Percentiles rank a stretch among this genome's conserved stretches.
These are phyloP conservation scores for peach (Prunus persica) DNA, from an alignment of 306 rosid genomes.

Conservation along the genomic window Prunus_persica_NCBIv2 NC_034012.1:1814501-1815000, in stretches of 20 bases:
- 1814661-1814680: not conserved
- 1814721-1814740: not conserved
- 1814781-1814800: constrained; percentile 15
- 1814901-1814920: not conserved
- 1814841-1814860: constrained; percentile 29
- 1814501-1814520: not conserved
- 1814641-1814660: not conserved
- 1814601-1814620: constrained; percentile 31
- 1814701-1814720: not conserved
- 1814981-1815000: not conserved
- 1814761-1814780: not conserved
- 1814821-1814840: constrained; percentile 25
- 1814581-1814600: constrained; percentile 29
- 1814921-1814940: too few species aligned
- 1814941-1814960: too few species aligned
- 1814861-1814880: constrained; percentile 32
- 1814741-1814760: not conserved
- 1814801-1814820: constrained; percentile 19
- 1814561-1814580: constrained; percentile 31
- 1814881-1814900: not conserved
- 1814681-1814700: not conserved
- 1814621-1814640: not conserved
- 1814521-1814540: not conserved
- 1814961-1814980: too few species aligned
- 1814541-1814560: constrained; percentile 22